Evolutionary conservation across 2,329 filamentous ascomycete genomes (phyloP).

Genomic region (Cordyceps javanica): DNA sequence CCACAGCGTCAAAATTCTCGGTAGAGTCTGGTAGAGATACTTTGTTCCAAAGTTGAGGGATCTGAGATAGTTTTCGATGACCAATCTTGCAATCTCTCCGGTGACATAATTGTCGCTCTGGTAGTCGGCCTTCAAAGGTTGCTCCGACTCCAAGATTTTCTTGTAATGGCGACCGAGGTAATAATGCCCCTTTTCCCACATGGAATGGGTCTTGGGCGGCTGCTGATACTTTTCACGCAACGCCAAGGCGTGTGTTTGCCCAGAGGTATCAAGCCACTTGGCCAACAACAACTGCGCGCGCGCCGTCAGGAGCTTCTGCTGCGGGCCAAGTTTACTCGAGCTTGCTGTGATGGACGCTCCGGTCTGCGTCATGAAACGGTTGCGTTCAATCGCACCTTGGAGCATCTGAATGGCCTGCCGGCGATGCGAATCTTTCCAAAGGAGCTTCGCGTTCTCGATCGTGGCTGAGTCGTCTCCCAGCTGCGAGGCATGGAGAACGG

Average conservation of each 20-base stretch:
- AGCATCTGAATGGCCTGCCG: constrained; percentile 91
- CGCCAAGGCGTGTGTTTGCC: constrained; percentile 78
- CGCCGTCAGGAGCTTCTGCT: constrained; percentile 59
- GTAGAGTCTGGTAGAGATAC: constrained; percentile 91
- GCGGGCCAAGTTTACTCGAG: constrained; percentile 32
- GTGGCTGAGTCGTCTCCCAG: constrained; percentile 81
- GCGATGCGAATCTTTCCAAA: constrained; percentile 91
- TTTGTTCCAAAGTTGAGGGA: constrained; percentile 87
- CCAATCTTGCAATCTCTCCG: constrained; percentile 79
- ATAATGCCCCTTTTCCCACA: constrained; percentile 97
- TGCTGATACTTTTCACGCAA: constrained; percentile 78
- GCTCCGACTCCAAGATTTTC: constrained; percentile 87
- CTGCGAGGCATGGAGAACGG: constrained; percentile 80
- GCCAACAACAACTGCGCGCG: constrained; percentile 83
- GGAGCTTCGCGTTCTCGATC: constrained; percentile 85
- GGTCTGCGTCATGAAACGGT: constrained; percentile 59
- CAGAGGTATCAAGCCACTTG: constrained; percentile 95
- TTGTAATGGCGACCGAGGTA: constrained; percentile 97
- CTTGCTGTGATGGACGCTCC: constrained; percentile 19
- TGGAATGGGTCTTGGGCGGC: constrained; percentile 61
- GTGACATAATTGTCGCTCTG: constrained; percentile 71
- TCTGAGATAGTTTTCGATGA: constrained; percentile 89
- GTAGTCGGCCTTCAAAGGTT: constrained; percentile 65
- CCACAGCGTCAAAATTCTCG: constrained; percentile 89
- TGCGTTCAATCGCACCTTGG: constrained; percentile 75